Evolutionary conservation across 441 rosid species (phyloP).

Genomic region (Rhodomyrtus psidioides): DNA sequence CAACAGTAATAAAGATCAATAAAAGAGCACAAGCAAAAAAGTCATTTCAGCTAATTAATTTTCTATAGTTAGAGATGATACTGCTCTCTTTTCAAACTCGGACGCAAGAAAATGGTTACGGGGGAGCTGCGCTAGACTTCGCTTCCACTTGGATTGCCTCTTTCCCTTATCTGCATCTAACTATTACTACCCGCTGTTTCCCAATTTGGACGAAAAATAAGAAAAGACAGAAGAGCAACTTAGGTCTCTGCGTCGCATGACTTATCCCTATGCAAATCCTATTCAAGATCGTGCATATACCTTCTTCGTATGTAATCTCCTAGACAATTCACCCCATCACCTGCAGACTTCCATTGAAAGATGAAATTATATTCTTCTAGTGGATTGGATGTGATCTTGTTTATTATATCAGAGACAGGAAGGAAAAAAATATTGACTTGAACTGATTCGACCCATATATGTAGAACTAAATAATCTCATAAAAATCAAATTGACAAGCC

Average conservation of each 20-base stretch:
- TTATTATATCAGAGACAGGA: background rate
- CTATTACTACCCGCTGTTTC: background rate
- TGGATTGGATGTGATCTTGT: background rate
- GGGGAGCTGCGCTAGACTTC: background rate
- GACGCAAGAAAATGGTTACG: background rate
- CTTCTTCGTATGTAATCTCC: background rate
- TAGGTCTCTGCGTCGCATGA: background rate
- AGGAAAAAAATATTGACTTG: background rate
- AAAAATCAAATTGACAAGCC: background rate
- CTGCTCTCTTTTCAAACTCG: background rate
- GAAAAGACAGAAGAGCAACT: background rate
- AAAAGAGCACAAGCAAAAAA: background rate
- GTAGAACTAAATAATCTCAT: background rate
- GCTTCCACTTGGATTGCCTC: background rate
- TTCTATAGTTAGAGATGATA: background rate
- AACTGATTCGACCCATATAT: background rate
- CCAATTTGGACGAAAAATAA: background rate
- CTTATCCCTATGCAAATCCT: background rate
- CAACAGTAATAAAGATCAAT: background rate
- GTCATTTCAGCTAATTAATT: background rate
- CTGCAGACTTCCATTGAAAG: background rate
- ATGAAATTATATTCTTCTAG: background rate
- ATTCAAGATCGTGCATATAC: background rate
- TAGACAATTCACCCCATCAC: background rate
- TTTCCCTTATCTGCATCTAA: background rate